A percentile compares a stretch with the other conserved stretches of the same genome.
Conservation (phyloP, 441 rosid genomes). For the Pelargonium fulgidum region DNA sequence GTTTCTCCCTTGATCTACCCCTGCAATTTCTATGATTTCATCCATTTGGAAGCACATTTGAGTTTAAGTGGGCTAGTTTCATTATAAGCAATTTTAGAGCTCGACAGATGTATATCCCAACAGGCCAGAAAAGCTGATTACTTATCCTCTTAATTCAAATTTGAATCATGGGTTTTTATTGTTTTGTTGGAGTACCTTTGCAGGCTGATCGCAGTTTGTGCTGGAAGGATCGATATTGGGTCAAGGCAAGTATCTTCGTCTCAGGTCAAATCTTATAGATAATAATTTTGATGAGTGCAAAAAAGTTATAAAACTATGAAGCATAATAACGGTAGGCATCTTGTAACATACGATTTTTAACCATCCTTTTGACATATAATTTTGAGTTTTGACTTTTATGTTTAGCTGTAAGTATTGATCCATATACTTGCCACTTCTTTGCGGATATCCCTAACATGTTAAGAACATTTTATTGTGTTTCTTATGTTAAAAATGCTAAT, state of each 20-base stretch:
- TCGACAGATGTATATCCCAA: background rate
- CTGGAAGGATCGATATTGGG: constrained; percentile 87
- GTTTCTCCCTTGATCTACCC: background rate
- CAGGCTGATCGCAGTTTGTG: constrained; percentile 65
- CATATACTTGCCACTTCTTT: no score
- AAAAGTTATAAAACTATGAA: background rate
- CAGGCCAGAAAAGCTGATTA: background rate
- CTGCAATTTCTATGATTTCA: background rate
- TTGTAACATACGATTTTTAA: background rate
- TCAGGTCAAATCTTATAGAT: background rate
- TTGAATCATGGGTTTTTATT: background rate
- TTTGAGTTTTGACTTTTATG: no score
- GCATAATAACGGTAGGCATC: background rate
- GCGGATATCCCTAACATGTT: no score
- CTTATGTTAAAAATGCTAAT: background rate
- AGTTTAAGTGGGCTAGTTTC: background rate
- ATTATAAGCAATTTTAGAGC: background rate
- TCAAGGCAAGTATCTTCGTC: constrained; percentile 62
- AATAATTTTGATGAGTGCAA: background rate
- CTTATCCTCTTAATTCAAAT: background rate
- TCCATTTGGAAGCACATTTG: background rate
- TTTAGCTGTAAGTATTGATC: no score
- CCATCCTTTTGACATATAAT: no score
- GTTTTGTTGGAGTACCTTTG: constrained; percentile 16
- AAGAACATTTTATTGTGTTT: background rate